Base-by-base conservation (phyloP, 208 protist genomes). In the Trypanosomatidae sp. region DNA sequence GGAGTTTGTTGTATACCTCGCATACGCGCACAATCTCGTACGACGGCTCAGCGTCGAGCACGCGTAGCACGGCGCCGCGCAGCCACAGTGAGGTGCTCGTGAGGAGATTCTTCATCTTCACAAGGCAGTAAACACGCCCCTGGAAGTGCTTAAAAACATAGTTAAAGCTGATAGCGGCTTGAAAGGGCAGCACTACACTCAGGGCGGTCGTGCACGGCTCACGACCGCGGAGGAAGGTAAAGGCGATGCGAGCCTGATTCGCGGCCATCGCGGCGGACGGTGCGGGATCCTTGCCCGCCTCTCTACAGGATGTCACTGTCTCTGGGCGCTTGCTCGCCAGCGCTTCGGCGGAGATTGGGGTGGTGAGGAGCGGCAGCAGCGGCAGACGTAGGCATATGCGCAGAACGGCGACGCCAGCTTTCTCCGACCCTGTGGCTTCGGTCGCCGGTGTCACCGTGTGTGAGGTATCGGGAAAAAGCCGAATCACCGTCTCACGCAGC, bases 71-170 rank as follows among this genome's bases (percentile, higher is more conserved):
- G 25, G 82, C 88, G 62, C 89, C 91, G 30, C 91, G 91, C 70
- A 96, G 64, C 89, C 89, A 94, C 44, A 96, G 77, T 43, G 91
- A 96, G 3, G 87, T 94, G 28, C 73, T 64, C 30, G 75, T 47
- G 43, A 96, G 79, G 10, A 83, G 56, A 56, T 93, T 96, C n/a
- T 69, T 65, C 75, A 92, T 77, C 47, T 69, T 80, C 56, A 92
- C 89, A 1, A 94, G 71, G 66, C 89, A 93, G 77, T 94, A 94
- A 41, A 96, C 86, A 60, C 89, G 87, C 13, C 82, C 80, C 47
- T 94, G 84, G 59, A 88, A 85, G 65, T 87, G 89, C 62, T 86
- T 89, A 68, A 96, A 93, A 19, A 64, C 55, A 68, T 94, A 96
- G 52, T 70, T 50, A 80, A 79, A 52, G 56, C 36, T 33, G 49